Evolutionary conservation across 305 asterid species (phyloP).

Genomic region (Striga hermonthica): DNA sequence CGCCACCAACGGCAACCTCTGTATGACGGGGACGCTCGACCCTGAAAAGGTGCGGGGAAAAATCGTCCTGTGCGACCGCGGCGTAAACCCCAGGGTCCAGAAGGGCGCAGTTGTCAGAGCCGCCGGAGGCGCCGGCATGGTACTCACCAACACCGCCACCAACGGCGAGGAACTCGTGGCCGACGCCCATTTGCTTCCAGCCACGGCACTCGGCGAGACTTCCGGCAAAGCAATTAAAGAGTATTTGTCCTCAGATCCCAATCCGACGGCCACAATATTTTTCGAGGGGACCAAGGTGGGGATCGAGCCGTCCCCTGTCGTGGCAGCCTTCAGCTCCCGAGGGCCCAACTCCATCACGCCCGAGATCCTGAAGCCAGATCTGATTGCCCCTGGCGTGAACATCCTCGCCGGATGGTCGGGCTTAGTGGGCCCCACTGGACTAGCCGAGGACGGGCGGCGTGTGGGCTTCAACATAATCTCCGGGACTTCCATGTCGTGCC

Average conservation of each 20-base stretch:
- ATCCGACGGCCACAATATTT: conserved; percentile 51
- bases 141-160: conserved; percentile 55
- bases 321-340: conserved; percentile 76
- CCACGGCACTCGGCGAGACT: conserved; percentile 56
- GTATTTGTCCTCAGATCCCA: conserved; percentile 41
- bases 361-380: conserved; percentile 62
- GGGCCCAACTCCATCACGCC: conserved; percentile 71
- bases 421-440: conserved; percentile 57
- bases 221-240: conserved; percentile 48
- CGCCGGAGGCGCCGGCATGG: conserved; percentile 70
- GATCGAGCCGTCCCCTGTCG: conserved; percentile 68
- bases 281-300: conserved; percentile 55
- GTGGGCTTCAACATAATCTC: conserved; percentile 61
- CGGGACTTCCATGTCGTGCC: conserved; percentile 83
- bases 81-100: conserved; percentile 51
- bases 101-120: conserved; percentile 55
- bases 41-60: conserved; percentile 59
- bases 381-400: conserved; percentile 72
- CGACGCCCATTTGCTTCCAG: conserved; percentile 66
- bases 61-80: conserved; percentile 66
- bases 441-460: conserved; percentile 48
- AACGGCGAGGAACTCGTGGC: conserved; percentile 72
- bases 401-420: conserved; percentile 73
- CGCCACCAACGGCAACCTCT: conserved; percentile 46
- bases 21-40: conserved; percentile 49